Conservation (phyloP, 1,139 yeast genomes). For the Lodderomyces theae region DNA sequence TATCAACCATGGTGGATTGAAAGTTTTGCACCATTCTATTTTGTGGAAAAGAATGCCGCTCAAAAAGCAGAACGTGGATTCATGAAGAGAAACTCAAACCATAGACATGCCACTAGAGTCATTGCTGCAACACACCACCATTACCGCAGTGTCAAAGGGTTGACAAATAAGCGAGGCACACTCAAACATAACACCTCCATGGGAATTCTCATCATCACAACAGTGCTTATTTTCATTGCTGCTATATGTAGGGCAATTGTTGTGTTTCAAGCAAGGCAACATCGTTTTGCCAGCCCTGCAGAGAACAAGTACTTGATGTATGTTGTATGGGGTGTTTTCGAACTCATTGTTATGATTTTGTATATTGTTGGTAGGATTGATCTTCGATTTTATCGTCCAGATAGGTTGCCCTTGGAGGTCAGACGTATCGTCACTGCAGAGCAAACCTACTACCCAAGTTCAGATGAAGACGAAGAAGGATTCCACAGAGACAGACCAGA, state of each 20-base stretch:
- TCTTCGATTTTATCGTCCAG: constrained; percentile 47
- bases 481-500: constrained; percentile 17
- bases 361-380: constrained; percentile 46
- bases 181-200: constrained; percentile 38
- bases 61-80: constrained; percentile 40
- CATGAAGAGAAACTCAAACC: constrained; percentile 44
- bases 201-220: constrained; percentile 30
- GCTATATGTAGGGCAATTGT: constrained; percentile 32
- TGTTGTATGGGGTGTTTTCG: constrained; percentile 41
- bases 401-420: constrained; percentile 36
- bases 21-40: constrained; percentile 41
- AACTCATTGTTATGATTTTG: constrained; percentile 32
- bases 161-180: constrained; percentile 38
- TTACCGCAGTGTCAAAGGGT: constrained; percentile 41
- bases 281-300: constrained; percentile 20
- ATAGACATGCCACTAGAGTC: constrained; percentile 43
- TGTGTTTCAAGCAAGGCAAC: constrained; percentile 28
- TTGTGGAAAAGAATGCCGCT: constrained; percentile 38
- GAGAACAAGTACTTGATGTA: constrained; percentile 32
- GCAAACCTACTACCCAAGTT: constrained; percentile 28
- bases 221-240: constrained; percentile 32
- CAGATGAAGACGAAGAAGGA: constrained; percentile 20
- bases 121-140: constrained; percentile 47
- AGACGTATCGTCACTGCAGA: constrained; percentile 42
- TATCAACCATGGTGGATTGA: constrained; percentile 52